Conservation (phyloP, 1,284 basidiomycete genomes). For the Apiotrichum brassicae region DNA sequence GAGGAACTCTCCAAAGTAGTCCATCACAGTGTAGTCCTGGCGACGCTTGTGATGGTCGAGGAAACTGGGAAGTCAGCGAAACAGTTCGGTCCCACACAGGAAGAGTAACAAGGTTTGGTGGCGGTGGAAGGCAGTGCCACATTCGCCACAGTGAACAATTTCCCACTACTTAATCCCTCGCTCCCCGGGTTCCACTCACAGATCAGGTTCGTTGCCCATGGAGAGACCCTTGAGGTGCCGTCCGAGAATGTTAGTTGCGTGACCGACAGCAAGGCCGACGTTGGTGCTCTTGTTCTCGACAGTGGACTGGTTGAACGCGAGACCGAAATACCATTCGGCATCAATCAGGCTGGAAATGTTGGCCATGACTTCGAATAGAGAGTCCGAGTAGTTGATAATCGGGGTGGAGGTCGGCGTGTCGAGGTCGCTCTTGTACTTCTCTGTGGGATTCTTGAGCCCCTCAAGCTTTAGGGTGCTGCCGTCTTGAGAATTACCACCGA, state of each 20-base stretch:
- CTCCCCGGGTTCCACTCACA: slow-evolving; percentile 42
- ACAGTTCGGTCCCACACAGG: too few relatives aligned
- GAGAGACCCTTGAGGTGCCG: slow-evolving; percentile 55
- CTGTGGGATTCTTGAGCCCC: slow-evolving; percentile 50
- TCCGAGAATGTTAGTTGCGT: slow-evolving; percentile 54
- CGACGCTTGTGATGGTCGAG: slow-evolving; percentile 35
- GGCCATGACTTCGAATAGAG: slow-evolving; percentile 34
- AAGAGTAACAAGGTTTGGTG: too few relatives aligned
- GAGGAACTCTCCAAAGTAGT: slow-evolving; percentile 55
- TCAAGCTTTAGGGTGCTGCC: slow-evolving; percentile 52
- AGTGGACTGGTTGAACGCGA: slow-evolving; percentile 52
- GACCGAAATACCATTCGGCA: slow-evolving; percentile 57
- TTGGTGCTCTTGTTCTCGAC: slow-evolving; percentile 39
- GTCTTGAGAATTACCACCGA: slow-evolving; percentile 73
- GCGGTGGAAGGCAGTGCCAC: too few relatives aligned
- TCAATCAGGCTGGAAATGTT: slow-evolving; percentile 56
- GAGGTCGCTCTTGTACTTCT: slow-evolving; percentile 24
- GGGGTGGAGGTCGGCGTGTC: slow-evolving; percentile 50
- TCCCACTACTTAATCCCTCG: background rate
- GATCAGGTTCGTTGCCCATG: slow-evolving; percentile 64
- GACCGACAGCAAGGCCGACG: slow-evolving; percentile 55
- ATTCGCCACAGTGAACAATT: too few relatives aligned
- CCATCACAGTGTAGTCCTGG: slow-evolving; percentile 46
- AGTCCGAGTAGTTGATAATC: slow-evolving; percentile 49
- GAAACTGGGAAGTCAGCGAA: slow-evolving; percentile 18